Evolutionary conservation across 169 alveolate genomes (phyloP).

Genomic region (Eimeria maxima): DNA sequence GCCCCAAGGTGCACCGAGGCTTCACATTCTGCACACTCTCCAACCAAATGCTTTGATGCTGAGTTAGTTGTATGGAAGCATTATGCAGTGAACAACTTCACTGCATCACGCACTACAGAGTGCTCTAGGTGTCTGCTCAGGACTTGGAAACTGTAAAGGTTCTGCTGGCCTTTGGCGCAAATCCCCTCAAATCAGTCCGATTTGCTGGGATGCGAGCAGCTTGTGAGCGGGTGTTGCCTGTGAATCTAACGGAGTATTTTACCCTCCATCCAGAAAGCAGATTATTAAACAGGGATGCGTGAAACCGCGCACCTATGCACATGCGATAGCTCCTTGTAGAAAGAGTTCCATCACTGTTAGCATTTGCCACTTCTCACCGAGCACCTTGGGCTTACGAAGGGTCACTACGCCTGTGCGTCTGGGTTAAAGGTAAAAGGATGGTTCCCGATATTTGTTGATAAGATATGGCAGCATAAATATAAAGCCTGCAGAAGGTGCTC

Average conservation of each 20-base stretch:
- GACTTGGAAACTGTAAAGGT: constrained; percentile 44
- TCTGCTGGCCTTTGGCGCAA: constrained; percentile 32
- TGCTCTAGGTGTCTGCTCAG: not conserved
- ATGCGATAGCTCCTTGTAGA: not conserved
- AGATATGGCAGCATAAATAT: not conserved
- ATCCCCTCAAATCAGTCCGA: constrained; percentile 60
- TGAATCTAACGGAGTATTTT: not conserved
- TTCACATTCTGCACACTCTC: not conserved
- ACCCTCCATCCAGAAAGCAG: not conserved
- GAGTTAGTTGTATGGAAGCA: not conserved
- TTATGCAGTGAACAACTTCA: not conserved
- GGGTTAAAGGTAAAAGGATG: too few relatives aligned
- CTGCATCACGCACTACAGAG: not conserved
- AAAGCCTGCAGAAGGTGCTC: not conserved
- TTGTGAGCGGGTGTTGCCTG: not conserved
- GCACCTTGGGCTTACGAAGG: too few relatives aligned
- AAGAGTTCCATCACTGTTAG: not conserved
- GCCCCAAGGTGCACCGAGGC: not conserved
- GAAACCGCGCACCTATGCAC: not conserved
- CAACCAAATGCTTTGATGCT: not conserved
- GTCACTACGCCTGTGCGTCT: too few relatives aligned
- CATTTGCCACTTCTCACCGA: too few relatives aligned
- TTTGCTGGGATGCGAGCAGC: not conserved
- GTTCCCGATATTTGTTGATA: not conserved
- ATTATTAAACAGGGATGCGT: not conserved